phyloP scores from a whole-genome alignment of 2,329 filamentous ascomycete species.

The Xylaria sp. region DNA sequence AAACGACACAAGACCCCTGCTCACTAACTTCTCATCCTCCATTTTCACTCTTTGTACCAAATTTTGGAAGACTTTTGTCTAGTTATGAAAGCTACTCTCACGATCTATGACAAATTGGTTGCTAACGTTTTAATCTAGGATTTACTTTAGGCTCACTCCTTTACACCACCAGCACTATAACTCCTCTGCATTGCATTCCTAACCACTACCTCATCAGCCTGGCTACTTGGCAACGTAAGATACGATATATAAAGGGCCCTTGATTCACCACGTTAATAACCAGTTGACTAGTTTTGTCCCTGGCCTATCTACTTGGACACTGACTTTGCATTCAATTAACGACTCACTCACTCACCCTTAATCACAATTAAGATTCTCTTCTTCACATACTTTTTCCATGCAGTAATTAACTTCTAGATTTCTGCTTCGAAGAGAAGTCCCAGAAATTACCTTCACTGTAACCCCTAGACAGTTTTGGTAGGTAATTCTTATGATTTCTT shows the following conservation, averaged over 20 bases:
- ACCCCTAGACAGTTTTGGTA: neutral
- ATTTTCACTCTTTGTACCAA: neutral
- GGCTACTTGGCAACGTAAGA: neutral
- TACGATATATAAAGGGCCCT: neutral
- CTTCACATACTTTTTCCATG: too few species aligned
- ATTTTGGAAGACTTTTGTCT: neutral
- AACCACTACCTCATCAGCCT: neutral
- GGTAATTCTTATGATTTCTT: neutral
- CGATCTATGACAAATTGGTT: too few species aligned
- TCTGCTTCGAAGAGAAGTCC: neutral
- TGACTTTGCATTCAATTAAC: neutral
- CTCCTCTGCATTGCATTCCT: too few species aligned
- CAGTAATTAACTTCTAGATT: too few species aligned
- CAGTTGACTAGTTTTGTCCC: neutral
- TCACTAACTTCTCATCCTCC: neutral
- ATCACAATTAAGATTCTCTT: too few species aligned
- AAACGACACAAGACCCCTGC: neutral
- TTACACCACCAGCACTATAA: too few species aligned
- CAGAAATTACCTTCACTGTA: neutral
- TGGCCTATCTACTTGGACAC: neutral
- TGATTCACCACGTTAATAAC: neutral
- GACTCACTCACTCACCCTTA: neutral
- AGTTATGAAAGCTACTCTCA: too few species aligned
- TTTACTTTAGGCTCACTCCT: too few species aligned
- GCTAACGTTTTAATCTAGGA: too few species aligned